These are phyloP conservation scores for Orbilia javanica DNA, from an alignment of 2,329 filamentous ascomycete species.

Conservation along the genomic window DNA sequence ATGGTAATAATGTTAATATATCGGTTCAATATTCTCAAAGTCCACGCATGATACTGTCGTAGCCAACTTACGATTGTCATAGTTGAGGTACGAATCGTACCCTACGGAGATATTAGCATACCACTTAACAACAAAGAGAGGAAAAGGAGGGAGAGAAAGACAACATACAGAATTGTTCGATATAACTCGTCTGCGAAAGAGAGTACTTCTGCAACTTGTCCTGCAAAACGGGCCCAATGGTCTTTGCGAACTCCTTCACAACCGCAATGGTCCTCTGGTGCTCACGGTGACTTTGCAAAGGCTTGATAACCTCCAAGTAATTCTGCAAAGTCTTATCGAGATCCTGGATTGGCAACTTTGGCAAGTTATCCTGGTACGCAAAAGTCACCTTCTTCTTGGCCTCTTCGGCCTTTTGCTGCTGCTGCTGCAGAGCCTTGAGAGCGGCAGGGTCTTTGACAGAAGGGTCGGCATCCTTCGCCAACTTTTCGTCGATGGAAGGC, in stretches of 20 bases:
- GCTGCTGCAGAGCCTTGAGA: conserved; percentile 4
- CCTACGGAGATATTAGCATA: conserved; percentile 69
- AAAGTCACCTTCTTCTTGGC: conserved; percentile 72
- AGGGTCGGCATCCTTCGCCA: conserved; percentile 39
- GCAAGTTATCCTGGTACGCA: conserved; percentile 85
- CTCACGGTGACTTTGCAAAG: conserved; percentile 83
- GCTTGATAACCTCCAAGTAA: conserved; percentile 82
- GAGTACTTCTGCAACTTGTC: conserved; percentile 92
- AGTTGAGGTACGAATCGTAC: conserved; percentile 99
- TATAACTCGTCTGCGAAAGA: conserved; percentile 90
- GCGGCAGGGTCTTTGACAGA: conserved; percentile 12
- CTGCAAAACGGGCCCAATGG: conserved; percentile 86
- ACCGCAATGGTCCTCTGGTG: conserved; percentile 84
- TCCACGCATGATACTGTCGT: neutral
- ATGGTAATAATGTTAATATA: conserved; percentile 18
- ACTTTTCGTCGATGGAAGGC: conserved; percentile 58
- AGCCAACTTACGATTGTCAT: conserved; percentile 77
- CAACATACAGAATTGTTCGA: conserved; percentile 94
- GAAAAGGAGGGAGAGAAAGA: neutral
- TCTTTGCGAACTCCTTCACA: conserved; percentile 82
- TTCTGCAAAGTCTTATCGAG: conserved; percentile 81
- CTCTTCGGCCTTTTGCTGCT: conserved; percentile 21
- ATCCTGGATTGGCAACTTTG: conserved; percentile 92
- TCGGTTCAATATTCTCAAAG: neutral
- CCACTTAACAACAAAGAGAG: neutral